Base-by-base conservation (phyloP, 2,329 filamentous ascomycete species). In the Ceratocystis albifundus region DNA sequence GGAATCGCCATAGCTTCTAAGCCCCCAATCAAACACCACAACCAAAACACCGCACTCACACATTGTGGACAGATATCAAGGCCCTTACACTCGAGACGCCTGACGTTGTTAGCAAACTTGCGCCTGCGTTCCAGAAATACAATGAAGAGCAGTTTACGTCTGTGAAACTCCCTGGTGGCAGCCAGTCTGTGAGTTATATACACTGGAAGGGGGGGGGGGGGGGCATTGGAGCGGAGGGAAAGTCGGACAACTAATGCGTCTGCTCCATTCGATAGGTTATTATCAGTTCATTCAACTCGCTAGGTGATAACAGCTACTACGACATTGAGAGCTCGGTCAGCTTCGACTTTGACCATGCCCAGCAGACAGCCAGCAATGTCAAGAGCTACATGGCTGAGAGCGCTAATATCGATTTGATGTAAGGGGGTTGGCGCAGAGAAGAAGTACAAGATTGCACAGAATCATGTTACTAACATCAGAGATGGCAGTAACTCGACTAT, bases 131-230 rank as follows among this genome's bases (percentile, higher is more conserved):
- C 75, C 82, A 92, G 77, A 90, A 88, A 77, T 97, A 99, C 82
- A 96, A 97, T 72, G 93, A 99, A 77, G 88, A 92, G 76, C 94
- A 99, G 77, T 88, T 96, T 75, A 79, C 86, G 62, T 91, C 91
- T 17, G 87, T 90, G 69, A 96, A 95, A 81, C 84, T 99, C 66
- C 93, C 93, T 0, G 91, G 91, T 36, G 85, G 88, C 74, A 93
- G 85, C 75, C 86, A 90, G 75, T 72, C 74, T 65, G 77, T 79
- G 66, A 61, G 75, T 71, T 41, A 10, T 20, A 15, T 28, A 5
- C 50, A 41, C 45, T 17, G 45, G 4, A 20, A 48, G 44, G 17
- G 44, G 44, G n/a, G n/a, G n/a, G n/a, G n/a, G n/a, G 45, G n/a
- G 45, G n/a, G 45, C 15, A 20, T 17, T 17, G 15, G n/a, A 20